Evolutionary conservation across 805 yeast species (phyloP).

Genomic region (Debaryomyces hansenii): DNA sequence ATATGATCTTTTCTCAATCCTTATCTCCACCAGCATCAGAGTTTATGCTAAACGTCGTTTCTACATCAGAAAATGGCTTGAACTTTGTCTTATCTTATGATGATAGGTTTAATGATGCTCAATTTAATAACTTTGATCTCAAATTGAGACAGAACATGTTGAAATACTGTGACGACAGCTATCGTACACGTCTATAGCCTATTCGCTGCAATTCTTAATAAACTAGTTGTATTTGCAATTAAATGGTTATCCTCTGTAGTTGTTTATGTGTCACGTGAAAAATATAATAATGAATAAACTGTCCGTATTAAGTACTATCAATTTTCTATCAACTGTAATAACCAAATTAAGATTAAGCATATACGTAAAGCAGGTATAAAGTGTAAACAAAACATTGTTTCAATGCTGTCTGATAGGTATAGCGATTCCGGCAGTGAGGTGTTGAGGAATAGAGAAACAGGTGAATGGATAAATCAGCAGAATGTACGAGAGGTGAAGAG

Average conservation of each 20-base stretch:
- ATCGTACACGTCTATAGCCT: background rate
- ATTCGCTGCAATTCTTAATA: background rate
- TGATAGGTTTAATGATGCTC: constrained; percentile 20
- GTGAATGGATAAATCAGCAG: constrained; percentile 40
- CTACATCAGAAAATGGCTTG: constrained; percentile 32
- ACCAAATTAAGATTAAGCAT: too few relatives aligned
- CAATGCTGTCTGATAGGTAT: too few relatives aligned
- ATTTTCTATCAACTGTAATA: too few relatives aligned
- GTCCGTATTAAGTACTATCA: too few relatives aligned
- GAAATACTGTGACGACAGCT: constrained; percentile 4
- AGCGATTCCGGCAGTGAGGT: too few relatives aligned
- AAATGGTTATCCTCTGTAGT: background rate
- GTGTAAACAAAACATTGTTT: too few relatives aligned
- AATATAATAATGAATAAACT: too few relatives aligned
- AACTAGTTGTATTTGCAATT: background rate
- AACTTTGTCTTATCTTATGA: constrained; percentile 31
- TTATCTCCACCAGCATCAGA: constrained; percentile 34
- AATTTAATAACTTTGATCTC: constrained; percentile 14
- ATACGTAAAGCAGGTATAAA: too few relatives aligned
- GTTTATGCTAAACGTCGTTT: constrained; percentile 32
- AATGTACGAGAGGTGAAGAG: constrained; percentile 40
- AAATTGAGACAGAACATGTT: constrained; percentile 19
- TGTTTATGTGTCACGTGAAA: too few relatives aligned
- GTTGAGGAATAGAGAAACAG: constrained; percentile 28
- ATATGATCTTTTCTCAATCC: constrained; percentile 38